A percentile compares a stretch with the other conserved stretches of the same genome.
Evolutionary conservation across 768 basidiomycete genomes (phyloP).

Genomic region (Tricholoma furcatifolium): DNA sequence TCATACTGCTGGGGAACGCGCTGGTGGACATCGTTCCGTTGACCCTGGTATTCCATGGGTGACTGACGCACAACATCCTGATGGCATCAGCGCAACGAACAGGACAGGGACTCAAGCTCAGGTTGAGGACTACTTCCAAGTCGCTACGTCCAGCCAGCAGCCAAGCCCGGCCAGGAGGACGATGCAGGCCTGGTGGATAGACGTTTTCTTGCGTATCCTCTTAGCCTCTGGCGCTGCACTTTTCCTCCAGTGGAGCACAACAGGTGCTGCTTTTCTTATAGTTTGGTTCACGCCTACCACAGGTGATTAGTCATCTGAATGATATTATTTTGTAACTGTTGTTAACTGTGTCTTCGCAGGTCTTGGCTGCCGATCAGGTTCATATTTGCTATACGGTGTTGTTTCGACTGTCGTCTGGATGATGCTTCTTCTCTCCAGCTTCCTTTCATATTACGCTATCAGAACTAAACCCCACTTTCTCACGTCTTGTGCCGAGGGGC

Average conservation of each 20-base stretch:
- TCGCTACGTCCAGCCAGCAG: too few relatives aligned
- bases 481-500: constrained; percentile 9
- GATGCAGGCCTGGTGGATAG: constrained; percentile 19
- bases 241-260: constrained; percentile 29
- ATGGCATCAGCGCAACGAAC: constrained; percentile 10
- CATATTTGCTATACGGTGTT: constrained; percentile 29
- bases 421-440: constrained; percentile 26
- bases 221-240: constrained; percentile 22
- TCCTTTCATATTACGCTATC: constrained; percentile 25
- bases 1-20: constrained; percentile 19
- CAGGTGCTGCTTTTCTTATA: constrained; percentile 24
- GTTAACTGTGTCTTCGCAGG: constrained; percentile 15
- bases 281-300: constrained; percentile 25
- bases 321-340: not conserved
- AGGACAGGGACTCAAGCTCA: constrained; percentile 18
- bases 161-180: too few relatives aligned
- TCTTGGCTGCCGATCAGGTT: constrained; percentile 31
- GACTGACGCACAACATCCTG: constrained; percentile 7
- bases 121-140: constrained; percentile 20
- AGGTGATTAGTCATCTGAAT: constrained; percentile 16
- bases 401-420: constrained; percentile 33
- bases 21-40: constrained; percentile 18
- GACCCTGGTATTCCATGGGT: constrained; percentile 16
- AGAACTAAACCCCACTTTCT: not conserved
- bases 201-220: constrained; percentile 20